These are phyloP conservation scores for Hypoxylon subgilvum DNA, from an alignment of 495 filamentous ascomycete genomes.

Conservation along the genomic window DNA sequence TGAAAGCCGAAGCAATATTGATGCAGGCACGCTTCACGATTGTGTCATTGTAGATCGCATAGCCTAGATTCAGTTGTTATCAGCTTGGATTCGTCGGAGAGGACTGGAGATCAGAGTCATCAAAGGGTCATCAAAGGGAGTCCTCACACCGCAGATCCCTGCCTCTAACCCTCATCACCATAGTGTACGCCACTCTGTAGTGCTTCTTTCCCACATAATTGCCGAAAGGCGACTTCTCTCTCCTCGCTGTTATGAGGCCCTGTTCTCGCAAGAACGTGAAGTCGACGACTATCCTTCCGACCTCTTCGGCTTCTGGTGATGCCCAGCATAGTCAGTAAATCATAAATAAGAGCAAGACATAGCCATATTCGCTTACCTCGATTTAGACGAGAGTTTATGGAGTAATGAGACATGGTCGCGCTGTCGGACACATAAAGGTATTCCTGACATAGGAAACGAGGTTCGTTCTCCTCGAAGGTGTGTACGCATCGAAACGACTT, in stretches of 20 bases:
- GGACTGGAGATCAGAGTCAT: too few species aligned
- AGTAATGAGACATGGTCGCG: slow-evolving; percentile 24
- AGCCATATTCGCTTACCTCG: background rate
- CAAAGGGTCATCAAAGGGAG: too few species aligned
- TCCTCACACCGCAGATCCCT: slow-evolving; percentile 23
- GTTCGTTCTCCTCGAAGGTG: slow-evolving; percentile 17
- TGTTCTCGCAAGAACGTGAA: slow-evolving; percentile 17
- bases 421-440: slow-evolving; percentile 29
- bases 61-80: slow-evolving; percentile 21
- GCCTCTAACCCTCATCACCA: slow-evolving; percentile 18
- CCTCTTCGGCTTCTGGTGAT: slow-evolving; percentile 10
- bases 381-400: too few species aligned
- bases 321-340: too few species aligned
- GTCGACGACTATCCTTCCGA: slow-evolving; percentile 19
- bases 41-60: slow-evolving; percentile 15
- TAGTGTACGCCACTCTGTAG: slow-evolving; percentile 16
- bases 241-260: slow-evolving; percentile 3
- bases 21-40: slow-evolving; percentile 13
- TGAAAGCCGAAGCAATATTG: slow-evolving; percentile 10
- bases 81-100: background rate
- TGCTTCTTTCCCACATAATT: too few species aligned
- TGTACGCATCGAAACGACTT: slow-evolving; percentile 10
- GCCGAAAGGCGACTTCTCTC: too few species aligned
- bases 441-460: slow-evolving; percentile 21
- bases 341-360: background rate